Evolutionary conservation across 306 rosid species (phyloP).

Genomic region (Acacia acuminata): DNA sequence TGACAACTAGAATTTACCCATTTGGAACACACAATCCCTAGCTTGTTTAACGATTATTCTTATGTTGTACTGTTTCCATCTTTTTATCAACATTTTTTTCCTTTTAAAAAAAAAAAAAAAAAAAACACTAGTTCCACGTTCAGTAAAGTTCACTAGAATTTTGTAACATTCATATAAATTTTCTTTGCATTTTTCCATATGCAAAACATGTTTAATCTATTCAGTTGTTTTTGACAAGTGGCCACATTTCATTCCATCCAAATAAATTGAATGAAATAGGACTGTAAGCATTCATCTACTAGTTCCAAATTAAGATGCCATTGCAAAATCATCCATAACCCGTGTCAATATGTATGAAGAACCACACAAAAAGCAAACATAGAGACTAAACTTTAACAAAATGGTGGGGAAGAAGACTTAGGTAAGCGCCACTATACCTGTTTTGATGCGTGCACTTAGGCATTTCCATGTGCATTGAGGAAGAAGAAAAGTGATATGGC

Average conservation of each 20-base stretch:
- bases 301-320: not conserved
- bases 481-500: not conserved
- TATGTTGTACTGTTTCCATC: not conserved
- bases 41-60: not conserved
- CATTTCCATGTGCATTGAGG: not conserved
- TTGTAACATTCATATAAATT: not conserved
- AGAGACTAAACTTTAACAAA: not conserved
- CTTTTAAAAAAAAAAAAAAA: no score
- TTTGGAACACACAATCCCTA: not conserved
- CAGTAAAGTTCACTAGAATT: not conserved
- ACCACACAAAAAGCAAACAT: not conserved
- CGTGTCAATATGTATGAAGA: not conserved
- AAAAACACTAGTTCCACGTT: not conserved
- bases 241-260: conserved; percentile 9
- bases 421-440: not conserved
- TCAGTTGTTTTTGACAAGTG: not conserved
- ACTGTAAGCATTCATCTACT: not conserved
- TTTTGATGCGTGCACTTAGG: not conserved
- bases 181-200: not conserved
- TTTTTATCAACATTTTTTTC: not conserved
- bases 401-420: not conserved
- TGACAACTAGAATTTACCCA: not conserved
- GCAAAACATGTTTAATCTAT: not conserved
- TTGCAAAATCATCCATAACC: not conserved
- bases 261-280: not conserved